phyloP scores from a whole-genome alignment of 2,329 filamentous ascomycete species.

The Myriosclerotinia duriaeana region DNA sequence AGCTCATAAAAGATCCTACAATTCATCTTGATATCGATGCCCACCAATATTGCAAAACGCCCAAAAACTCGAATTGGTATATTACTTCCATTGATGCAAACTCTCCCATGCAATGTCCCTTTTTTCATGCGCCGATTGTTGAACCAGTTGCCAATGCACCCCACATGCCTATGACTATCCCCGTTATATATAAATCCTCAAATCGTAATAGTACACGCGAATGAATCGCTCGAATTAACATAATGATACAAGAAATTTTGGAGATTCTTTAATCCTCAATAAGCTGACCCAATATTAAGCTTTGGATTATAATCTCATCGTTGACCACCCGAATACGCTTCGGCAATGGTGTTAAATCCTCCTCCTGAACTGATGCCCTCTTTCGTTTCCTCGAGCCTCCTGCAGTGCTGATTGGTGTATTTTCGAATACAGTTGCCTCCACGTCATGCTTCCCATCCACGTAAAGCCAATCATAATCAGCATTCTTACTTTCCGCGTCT shows the following conservation, averaged over 20 bases:
- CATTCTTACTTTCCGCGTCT: constrained; percentile 48
- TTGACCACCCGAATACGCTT: constrained; percentile 66
- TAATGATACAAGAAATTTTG: not conserved
- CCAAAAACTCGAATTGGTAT: constrained; percentile 13
- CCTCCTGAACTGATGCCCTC: constrained; percentile 41
- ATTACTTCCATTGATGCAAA: not conserved
- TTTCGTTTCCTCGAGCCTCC: constrained; percentile 47
- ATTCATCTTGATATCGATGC: not conserved
- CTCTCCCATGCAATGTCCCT: not conserved
- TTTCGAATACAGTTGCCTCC: constrained; percentile 43
- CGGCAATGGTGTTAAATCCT: constrained; percentile 43
- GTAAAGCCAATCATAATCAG: constrained; percentile 74
- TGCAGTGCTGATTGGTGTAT: constrained; percentile 29
- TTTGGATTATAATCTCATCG: constrained; percentile 89
- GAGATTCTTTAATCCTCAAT: constrained; percentile 43
- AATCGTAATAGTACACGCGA: not conserved
- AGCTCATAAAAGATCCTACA: not conserved
- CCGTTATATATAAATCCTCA: not conserved
- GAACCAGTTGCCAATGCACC: not conserved
- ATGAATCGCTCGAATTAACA: not conserved
- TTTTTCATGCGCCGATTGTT: not conserved
- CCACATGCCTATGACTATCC: not conserved
- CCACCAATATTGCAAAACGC: not conserved
- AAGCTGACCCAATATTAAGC: constrained; percentile 79
- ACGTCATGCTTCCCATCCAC: constrained; percentile 60